phyloP scores from a whole-genome alignment of 176 grass and related monocot genomes.

The Puya raimondii region DNA sequence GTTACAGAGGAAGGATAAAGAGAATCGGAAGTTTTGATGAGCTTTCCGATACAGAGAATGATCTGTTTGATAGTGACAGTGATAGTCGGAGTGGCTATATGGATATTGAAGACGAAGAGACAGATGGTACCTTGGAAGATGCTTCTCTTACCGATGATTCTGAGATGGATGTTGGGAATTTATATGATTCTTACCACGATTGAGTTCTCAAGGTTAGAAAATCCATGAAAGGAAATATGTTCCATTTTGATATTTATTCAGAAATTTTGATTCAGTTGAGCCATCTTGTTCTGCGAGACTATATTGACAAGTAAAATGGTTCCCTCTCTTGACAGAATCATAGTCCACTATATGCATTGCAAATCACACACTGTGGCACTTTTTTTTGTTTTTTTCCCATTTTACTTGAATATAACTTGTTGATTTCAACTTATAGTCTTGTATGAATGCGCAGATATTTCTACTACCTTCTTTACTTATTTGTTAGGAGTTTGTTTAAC shows the following conservation, averaged over 20 bases:
- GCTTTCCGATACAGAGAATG: conserved; percentile 34
- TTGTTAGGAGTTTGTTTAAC: not conserved
- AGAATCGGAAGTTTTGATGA: conserved; percentile 27
- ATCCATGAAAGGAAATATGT: not conserved
- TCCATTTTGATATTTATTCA: not conserved
- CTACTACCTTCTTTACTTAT: not conserved
- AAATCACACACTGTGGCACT: not conserved
- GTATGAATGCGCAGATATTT: not conserved
- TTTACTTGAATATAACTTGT: not conserved
- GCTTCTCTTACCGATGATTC: conserved; percentile 31
- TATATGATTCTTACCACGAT: conserved; percentile 30
- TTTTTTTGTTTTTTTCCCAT: not conserved
- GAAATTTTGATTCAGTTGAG: not conserved
- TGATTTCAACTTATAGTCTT: not conserved
- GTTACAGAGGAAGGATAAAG: conserved; percentile 60
- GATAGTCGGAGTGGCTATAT: conserved; percentile 20
- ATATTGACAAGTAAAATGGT: not conserved
- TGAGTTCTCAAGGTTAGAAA: conserved; percentile 8
- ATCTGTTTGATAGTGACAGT: conserved; percentile 15
- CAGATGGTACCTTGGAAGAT: conserved; percentile 24
- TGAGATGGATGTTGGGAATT: conserved; percentile 49
- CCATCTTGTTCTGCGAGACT: not conserved
- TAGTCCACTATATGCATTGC: not conserved
- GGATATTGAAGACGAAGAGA: conserved; percentile 34
- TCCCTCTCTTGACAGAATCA: not conserved